Base-by-base conservation (phyloP, 2,329 filamentous ascomycete species). In the Metarhizium rileyi region DNA sequence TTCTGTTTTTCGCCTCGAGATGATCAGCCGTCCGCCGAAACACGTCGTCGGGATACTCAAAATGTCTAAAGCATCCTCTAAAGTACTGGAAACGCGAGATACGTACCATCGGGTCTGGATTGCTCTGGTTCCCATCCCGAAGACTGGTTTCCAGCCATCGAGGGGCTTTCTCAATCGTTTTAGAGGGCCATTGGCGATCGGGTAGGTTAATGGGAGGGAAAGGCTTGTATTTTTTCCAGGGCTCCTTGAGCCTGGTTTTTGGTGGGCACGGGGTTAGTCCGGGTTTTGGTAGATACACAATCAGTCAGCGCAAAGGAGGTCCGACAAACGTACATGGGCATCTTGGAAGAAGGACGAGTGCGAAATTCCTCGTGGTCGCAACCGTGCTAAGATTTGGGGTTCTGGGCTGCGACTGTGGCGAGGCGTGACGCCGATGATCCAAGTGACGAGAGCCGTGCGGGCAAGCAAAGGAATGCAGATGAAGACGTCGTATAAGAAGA, bases 71-170 rank as follows among this genome's bases (percentile, higher is more conserved):
- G 35, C 35, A 18, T 20, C 35, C 6, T 5, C 9, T 20, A 6
- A 38, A 18, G 18, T 38, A 38, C 0, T 18, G 3, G 14, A 14
- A 6, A 18, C 16, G 3, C 1, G 16, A 8, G 28, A 12, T 38
- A 55, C 79, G 57, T 74, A 88, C 86, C 90, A 97, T 96, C 55
- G 91, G 90, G 66, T 95, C 88, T 30, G 88, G 83, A 67, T 95
- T 75, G 67, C 85, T 90, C 74, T 97, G 91, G 75, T 96, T 96
- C 50, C 90, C 91, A 74, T 97, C 91, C 62, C 91, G 77, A 47
- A 66, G 61, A 58, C 93, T 87, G 38, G 89, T 94, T 42, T 87
- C 86, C 63, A 96, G 81, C 90, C 90, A 97, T 61, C 91, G 78
- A 33, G 90, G 90, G 46, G 90, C 80, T 71, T 90, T 93, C 61